Evolutionary conservation across 2,329 filamentous ascomycete species (phyloP).

Genomic region (Leptographium lundbergii): DNA sequence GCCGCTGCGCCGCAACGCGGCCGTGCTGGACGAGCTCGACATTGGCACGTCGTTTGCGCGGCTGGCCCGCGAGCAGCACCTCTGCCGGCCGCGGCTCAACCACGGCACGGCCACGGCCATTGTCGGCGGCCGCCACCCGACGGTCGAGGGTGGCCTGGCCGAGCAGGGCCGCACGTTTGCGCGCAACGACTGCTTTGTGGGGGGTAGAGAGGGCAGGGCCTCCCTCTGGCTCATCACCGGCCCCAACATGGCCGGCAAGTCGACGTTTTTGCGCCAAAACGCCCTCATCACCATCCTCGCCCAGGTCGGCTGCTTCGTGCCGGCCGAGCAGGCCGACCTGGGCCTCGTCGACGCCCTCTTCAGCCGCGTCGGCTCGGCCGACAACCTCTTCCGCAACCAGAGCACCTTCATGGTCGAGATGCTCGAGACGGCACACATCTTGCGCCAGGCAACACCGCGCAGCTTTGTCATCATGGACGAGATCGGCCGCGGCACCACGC

Average conservation of each 20-base stretch:
- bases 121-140: conserved; percentile 78
- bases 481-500: conserved; percentile 86
- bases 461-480: conserved; percentile 99
- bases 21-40: conserved; percentile 88
- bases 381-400: conserved; percentile 88
- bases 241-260: conserved; percentile 98
- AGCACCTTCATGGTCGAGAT: conserved; percentile 99
- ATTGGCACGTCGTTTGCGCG: conserved; percentile 75
- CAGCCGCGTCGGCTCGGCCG: conserved; percentile 83
- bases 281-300: conserved; percentile 88
- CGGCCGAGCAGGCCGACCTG: conserved; percentile 72
- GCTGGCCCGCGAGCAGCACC: conserved; percentile 60
- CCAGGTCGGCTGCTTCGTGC: conserved; percentile 86
- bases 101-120: conserved; percentile 57
- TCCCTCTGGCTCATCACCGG: conserved; percentile 56
- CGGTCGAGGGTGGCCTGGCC: conserved; percentile 71
- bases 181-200: conserved; percentile 51
- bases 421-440: conserved; percentile 86
- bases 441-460: conserved; percentile 68
- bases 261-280: conserved; percentile 90
- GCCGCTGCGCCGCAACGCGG: conserved; percentile 75
- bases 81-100: conserved; percentile 63
- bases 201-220: conserved; percentile 18
- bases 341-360: conserved; percentile 95
- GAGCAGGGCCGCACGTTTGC: conserved; percentile 55